Percentiles rank a stretch among this genome's conserved stretches.
Conservation (phyloP, 768 basidiomycete genomes). For the Mycena belliarum region DNA sequence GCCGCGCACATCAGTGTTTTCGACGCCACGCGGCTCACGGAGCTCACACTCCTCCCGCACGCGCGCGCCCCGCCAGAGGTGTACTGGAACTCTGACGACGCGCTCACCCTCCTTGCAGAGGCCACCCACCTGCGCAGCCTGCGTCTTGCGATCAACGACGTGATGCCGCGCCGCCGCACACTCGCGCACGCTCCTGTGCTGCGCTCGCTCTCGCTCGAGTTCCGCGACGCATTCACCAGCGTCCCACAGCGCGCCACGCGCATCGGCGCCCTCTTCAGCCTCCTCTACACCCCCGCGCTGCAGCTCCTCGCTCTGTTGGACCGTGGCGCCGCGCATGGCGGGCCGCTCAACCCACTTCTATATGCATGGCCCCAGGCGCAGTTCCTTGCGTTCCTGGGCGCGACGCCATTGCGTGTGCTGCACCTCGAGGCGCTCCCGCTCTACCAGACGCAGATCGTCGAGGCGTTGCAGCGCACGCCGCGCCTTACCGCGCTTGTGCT, state of each 20-base stretch:
- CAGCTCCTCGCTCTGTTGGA: slow-evolving; percentile 1
- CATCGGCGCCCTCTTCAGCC: slow-evolving; percentile 13
- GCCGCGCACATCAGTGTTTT: not conserved
- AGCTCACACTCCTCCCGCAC: slow-evolving; percentile 8
- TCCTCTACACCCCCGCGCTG: slow-evolving; percentile 8
- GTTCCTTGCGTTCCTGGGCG: slow-evolving; percentile 9
- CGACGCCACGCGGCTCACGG: slow-evolving; percentile 6
- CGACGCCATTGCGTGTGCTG: slow-evolving; percentile 7
- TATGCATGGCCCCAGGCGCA: slow-evolving; percentile 11
- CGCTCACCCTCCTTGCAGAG: slow-evolving; percentile 5
- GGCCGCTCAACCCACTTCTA: slow-evolving; percentile 28
- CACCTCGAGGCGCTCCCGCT: slow-evolving; percentile 13
- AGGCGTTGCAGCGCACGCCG: slow-evolving; percentile 10
- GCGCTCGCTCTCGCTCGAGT: slow-evolving; percentile 6
- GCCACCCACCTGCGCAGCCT: slow-evolving; percentile 2
- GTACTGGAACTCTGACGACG: slow-evolving; percentile 11
- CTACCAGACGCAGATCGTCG: slow-evolving; percentile 18
- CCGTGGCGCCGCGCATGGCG: slow-evolving; percentile 8
- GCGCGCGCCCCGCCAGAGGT: not conserved
- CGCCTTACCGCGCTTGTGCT: slow-evolving; percentile 7
- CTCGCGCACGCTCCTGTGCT: slow-evolving; percentile 2
- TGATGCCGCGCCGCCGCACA: slow-evolving; percentile 5
- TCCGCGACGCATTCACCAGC: slow-evolving; percentile 6
- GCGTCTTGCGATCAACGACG: slow-evolving; percentile 4
- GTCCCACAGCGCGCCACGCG: not conserved